A percentile compares a stretch with the other conserved stretches of the same genome.
These are phyloP conservation scores for Silene noctiflora DNA, from an alignment of 179 eudicot species.

Conservation along the genomic window DNA sequence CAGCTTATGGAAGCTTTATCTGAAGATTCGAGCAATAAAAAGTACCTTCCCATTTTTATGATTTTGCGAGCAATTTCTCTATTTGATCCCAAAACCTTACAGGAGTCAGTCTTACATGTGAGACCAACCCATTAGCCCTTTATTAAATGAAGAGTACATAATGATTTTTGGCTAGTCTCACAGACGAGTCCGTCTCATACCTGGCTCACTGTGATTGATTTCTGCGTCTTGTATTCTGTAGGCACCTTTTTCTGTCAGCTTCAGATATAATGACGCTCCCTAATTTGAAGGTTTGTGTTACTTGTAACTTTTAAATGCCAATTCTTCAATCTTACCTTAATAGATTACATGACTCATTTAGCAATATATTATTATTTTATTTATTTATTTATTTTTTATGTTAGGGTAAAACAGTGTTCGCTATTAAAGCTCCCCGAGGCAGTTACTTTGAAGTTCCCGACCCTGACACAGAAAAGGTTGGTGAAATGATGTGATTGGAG, in stretches of 20 bases:
- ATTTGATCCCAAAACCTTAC: neutral
- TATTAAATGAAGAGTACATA: neutral
- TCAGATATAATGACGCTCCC: conserved; percentile 25
- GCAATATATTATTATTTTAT: no score
- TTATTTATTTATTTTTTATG: no score
- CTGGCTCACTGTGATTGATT: neutral
- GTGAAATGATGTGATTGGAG: conserved; percentile 4
- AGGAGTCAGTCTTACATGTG: neutral
- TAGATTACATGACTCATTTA: neutral
- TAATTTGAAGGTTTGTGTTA: conserved; percentile 17
- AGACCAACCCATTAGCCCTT: neutral
- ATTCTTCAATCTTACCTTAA: neutral
- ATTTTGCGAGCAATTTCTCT: neutral
- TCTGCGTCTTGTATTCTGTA: neutral
- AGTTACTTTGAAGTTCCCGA: conserved; percentile 24
- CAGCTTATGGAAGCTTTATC: conserved; percentile 17
- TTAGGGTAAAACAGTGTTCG: conserved; percentile 19
- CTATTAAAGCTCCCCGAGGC: conserved; percentile 22
- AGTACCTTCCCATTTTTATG: conserved; percentile 3
- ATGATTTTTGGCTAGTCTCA: neutral
- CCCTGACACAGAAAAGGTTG: conserved; percentile 20
- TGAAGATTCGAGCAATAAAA: conserved; percentile 19
- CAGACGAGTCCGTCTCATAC: neutral
- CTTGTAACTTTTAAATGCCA: neutral
- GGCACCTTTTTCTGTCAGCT: conserved; percentile 23